A percentile compares a stretch with the other conserved stretches of the same genome.
Conservation (phyloP, 169 alveolate species). For the Blepharisma undulans region DNA sequence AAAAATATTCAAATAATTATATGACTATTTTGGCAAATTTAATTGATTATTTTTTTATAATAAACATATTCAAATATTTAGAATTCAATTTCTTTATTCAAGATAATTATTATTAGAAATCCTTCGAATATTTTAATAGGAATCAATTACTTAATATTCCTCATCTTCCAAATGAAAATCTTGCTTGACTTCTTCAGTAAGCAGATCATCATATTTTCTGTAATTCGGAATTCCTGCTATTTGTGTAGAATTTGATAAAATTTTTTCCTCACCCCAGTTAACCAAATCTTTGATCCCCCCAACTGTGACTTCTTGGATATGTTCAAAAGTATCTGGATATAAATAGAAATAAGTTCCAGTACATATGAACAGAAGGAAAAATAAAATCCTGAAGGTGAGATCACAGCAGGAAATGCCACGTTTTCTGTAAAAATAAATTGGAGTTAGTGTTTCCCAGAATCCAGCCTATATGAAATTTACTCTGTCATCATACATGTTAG, state of each 20-base stretch:
- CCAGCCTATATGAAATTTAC: slow-evolving; percentile 22
- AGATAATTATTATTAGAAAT: too few species aligned
- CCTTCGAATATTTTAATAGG: too few species aligned
- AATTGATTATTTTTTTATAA: too few species aligned
- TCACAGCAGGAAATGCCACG: slow-evolving; percentile 12
- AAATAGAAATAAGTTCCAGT: background rate
- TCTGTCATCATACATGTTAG: slow-evolving; percentile 30
- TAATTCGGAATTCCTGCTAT: slow-evolving; percentile 27
- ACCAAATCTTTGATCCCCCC: slow-evolving; percentile 32
- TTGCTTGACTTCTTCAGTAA: background rate
- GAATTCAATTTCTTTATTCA: too few species aligned
- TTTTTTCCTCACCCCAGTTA: slow-evolving; percentile 39
- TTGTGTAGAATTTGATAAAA: slow-evolving; percentile 35
- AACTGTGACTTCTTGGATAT: slow-evolving; percentile 29
- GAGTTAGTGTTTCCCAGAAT: slow-evolving; percentile 36
- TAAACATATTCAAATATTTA: too few species aligned
- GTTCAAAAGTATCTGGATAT: slow-evolving; percentile 29
- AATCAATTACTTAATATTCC: background rate
- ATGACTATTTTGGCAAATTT: too few species aligned
- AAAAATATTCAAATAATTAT: too few species aligned
- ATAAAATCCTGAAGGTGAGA: background rate
- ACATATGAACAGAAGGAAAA: background rate
- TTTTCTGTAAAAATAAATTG: slow-evolving; percentile 16
- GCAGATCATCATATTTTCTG: background rate
- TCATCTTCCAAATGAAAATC: background rate